Evolutionary conservation across 768 basidiomycete species (phyloP).

Genomic region (Fibroporia radiculosa): DNA sequence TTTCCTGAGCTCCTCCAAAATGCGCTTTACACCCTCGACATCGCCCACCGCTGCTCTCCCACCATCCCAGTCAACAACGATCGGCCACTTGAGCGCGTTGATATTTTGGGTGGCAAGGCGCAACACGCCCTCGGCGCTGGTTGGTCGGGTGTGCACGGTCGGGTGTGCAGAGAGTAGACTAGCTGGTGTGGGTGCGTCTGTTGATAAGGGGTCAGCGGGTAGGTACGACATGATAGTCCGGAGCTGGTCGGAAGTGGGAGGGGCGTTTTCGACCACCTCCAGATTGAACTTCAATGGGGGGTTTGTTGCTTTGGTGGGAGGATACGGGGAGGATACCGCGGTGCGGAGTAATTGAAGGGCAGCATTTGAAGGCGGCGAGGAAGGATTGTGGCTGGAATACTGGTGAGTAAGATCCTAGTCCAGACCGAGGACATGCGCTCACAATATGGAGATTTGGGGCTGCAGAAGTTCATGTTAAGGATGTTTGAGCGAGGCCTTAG

Average conservation of each 20-base stretch:
- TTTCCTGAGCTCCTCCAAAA: constrained; percentile 59
- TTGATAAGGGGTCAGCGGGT: constrained; percentile 16
- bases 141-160: constrained; percentile 29
- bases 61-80: constrained; percentile 71
- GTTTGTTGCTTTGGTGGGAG: constrained; percentile 35
- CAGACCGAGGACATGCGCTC: constrained; percentile 3
- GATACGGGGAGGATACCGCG: constrained; percentile 55
- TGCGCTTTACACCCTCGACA: constrained; percentile 57
- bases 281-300: constrained; percentile 62
- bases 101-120: constrained; percentile 49
- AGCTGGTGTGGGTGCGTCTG: constrained; percentile 13
- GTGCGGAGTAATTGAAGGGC: constrained; percentile 54
- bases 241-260: constrained; percentile 64
- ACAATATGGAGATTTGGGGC: constrained; percentile 68
- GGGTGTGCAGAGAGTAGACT: constrained; percentile 61
- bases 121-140: constrained; percentile 37
- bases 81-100: constrained; percentile 64
- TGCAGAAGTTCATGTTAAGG: constrained; percentile 3
- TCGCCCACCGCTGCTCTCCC: constrained; percentile 62
- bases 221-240: constrained; percentile 59
- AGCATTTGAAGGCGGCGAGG: constrained; percentile 55
- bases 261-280: constrained; percentile 56
- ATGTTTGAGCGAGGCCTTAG: background rate
- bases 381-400: constrained; percentile 48
- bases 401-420: background rate